Evolutionary conservation across 768 basidiomycete genomes (phyloP), one percentile per base, ranked within the genome.

Genomic region (Hygrophorus pudorinus): DNA sequence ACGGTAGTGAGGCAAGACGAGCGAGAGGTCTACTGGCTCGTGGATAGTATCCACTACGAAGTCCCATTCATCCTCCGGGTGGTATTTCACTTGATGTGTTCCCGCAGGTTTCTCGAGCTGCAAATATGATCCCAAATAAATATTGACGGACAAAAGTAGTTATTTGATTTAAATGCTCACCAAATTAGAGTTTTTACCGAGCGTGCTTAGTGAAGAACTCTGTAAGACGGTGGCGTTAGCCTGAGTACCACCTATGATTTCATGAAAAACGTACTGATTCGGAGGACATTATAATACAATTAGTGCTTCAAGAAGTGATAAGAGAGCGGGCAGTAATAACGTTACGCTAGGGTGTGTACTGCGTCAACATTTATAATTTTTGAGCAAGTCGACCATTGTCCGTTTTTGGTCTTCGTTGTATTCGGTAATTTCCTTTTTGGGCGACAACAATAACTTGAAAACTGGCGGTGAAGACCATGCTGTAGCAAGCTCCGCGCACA

Each of bases 1-100:
- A 33, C 85, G 83, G 55, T 85, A 85, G 55, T 87, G 85, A 1
- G 85, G 85, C 37, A 88, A 66, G 17, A 76, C 72, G 38, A 88
- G 73, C 17, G 79, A 76, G 42, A 83, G 55, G 53, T 87, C 81
- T 46, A 85, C 64, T 9, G 77, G 62, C 28, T 65, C 59, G 45
- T 67, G 61, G 9, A 70, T 67, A 12, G 70, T 67, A 48, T 82
- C 73, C 51, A 83, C 65, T 39, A 69, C 56, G 53, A 78, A 81
- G 55, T 87, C 85, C 75, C 80, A 84, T 47, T 76, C 71, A 12
- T 75, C 69, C 32, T 72, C 65, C 20, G 70, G 65, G 18, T 68
- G 66, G 52, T 82, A 86, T 60, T 76, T 80, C 33, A 86, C 68
- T 63, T 78, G 79, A 50, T 78, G 73, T 1, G 71, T 74, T 43